Evolutionary conservation across 305 asterid species (phyloP), one percentile per base, ranked within the genome.

Genomic region (Rubia tinctorum): DNA sequence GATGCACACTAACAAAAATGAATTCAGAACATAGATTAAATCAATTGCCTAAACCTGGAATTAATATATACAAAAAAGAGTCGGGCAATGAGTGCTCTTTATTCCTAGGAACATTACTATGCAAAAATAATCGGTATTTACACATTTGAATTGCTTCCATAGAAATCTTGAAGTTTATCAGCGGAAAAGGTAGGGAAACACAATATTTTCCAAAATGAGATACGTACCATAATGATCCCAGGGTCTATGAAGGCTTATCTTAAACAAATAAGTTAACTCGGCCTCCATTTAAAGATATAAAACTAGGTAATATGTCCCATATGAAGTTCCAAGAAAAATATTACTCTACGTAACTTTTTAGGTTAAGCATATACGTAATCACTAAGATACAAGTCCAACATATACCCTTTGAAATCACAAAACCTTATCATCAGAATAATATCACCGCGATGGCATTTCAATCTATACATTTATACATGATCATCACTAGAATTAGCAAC

Each of bases 41-140:
- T 47, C 71, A 65, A 51, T 18, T n/a, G 68, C 72, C 66, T 68
- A 68, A 76, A 91, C 99, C 99, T 86, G 99, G 97, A 81, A 94
- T 90, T 80, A 94, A 88, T 78, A 94, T 88, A 86, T 91, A 91
- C 78, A 94, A 91, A 74, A 84, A 91, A 17, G 91, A 88, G 85
- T 91, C 93, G 0, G 97, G 97, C 69, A 94, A 84, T 53, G 73
- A 71, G 86, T 94, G 99, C 82, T 80, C 78, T 82, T 97, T 97
- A 25, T 85, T 86, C 96, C 99, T 94, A 79, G 53, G 15, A 37
- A 58, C 22, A 61, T 42, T 27, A 55, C 25, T 11, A 68, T 77
- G 68, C 15, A 71, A 37, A 75, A 49, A 68, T 30, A 71, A 59
- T 78, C 78, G 63, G 69, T 7, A 67, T 20, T 8, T 42, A 13